Evolutionary conservation across 2,329 filamentous ascomycete species (phyloP), one percentile per base, ranked within the genome.

Genomic region (Nectriaceae sp.): DNA sequence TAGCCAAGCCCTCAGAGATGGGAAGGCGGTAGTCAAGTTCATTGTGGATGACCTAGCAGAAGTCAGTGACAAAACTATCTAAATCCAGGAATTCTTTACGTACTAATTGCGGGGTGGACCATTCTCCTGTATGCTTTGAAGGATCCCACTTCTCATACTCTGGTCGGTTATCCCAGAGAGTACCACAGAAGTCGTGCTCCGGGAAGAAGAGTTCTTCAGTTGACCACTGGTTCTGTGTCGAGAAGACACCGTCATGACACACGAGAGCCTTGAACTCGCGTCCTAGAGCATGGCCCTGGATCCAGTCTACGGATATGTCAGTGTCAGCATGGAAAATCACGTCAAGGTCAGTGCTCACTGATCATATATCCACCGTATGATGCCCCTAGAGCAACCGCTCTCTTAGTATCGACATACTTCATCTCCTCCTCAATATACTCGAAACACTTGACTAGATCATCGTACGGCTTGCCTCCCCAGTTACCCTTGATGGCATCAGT

Each of bases 11-110:
- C 68, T 97, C 93, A 0, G 87, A 84, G 45, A 97, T 85, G 1
- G 91, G 88, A 21, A 97, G 74, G 16, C 93, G 82, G 66, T 96
- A 97, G 68, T 97, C 93, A 24, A 94, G 78, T 61, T 94, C 90
- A 63, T 85, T 93, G 70, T 97, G 93, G 46, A 97, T 91, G 52
- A 83, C 69, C 70, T 72, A 29, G 16, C 10, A 42, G 4, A 26
- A 41, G 41, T 59, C n/a, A 57, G 46, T 20, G 38, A 40, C 33
- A 18, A 51, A 38, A 18, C 6, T 13, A 4, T 2, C 33, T 15
- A 24, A 16, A 20, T 11, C 8, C n/a, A 4, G 4, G 18, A 4
- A 4, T 3, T 10, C 10, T 29, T 18, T 36, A 63, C 71, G 52
- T 58, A 95, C 85, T 53, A 99, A 76, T 70, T 94, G 87, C 1